phyloP scores from a whole-genome alignment of 352 stramenopile genomes.

The Globisporangium heterothallicum region DNA sequence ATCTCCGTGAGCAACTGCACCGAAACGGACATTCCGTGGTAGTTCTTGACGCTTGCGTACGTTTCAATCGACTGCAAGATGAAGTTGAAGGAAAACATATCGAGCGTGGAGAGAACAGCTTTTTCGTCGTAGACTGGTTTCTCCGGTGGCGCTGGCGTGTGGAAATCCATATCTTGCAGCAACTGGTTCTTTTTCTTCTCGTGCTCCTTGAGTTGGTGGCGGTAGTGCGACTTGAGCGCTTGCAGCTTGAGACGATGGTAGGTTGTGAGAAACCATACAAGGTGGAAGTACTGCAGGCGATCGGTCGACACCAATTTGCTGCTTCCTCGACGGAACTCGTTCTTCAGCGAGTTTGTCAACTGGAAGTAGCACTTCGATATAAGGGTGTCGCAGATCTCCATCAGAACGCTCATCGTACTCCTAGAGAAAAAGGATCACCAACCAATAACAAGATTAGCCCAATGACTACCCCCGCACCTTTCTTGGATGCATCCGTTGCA shows the following conservation, averaged over 20 bases:
- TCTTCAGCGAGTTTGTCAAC: constrained; percentile 83
- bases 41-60: constrained; percentile 74
- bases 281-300: constrained; percentile 85
- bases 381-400: constrained; percentile 69
- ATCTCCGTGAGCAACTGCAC: constrained; percentile 79
- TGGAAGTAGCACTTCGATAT: constrained; percentile 79
- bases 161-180: constrained; percentile 52
- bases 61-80: constrained; percentile 86
- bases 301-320: constrained; percentile 78
- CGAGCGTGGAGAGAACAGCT: constrained; percentile 73
- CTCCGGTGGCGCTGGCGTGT: constrained; percentile 26
- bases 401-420: constrained; percentile 56
- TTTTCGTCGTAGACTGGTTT: constrained; percentile 72
- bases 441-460: constrained; percentile 1
- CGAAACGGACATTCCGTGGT: constrained; percentile 75
- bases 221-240: constrained; percentile 61
- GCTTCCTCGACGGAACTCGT: constrained; percentile 81
- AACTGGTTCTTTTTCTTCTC: constrained; percentile 49
- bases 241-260: constrained; percentile 82
- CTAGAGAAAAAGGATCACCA: constrained; percentile 14
- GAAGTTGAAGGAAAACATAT: constrained; percentile 92
- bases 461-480: background rate
- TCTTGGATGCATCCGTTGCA: background rate
- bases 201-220: constrained; percentile 40
- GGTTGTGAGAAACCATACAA: constrained; percentile 80